These are phyloP conservation scores for Physaria fendleri DNA, from an alignment of 345 rosid genomes.

Conservation along the genomic window DNA sequence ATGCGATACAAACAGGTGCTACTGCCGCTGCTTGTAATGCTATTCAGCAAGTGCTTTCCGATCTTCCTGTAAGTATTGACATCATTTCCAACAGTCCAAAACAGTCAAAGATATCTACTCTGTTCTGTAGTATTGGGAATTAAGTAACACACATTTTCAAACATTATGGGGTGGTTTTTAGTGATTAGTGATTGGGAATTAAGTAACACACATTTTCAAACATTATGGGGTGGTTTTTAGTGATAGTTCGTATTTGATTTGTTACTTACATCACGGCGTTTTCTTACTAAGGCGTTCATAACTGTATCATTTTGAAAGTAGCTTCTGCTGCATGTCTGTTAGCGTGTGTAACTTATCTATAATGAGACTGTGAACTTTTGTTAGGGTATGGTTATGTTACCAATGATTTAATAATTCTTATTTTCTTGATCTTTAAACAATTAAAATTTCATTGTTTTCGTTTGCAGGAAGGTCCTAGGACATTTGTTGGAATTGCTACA, in stretches of 20 bases:
- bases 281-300: background rate
- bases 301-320: background rate
- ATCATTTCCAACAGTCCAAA: conserved; percentile 10
- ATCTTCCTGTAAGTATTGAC: conserved; percentile 72
- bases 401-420: background rate
- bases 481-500: conserved; percentile 98
- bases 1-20: conserved; percentile 86
- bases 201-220: background rate
- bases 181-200: conserved; percentile 6
- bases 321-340: conserved; percentile 7
- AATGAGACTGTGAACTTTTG: conserved; percentile 1
- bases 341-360: conserved; percentile 4
- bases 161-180: background rate
- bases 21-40: conserved; percentile 97
- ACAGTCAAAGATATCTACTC: background rate
- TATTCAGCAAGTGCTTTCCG: conserved; percentile 76
- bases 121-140: background rate
- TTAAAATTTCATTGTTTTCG: background rate
- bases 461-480: conserved; percentile 93
- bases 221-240: background rate
- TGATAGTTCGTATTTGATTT: conserved; percentile 5
- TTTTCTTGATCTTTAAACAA: background rate
- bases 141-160: background rate
- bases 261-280: background rate
- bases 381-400: background rate